These are phyloP conservation scores for Rugonectria rugulosa DNA, from an alignment of 2,329 filamentous ascomycete genomes.

Conservation along the genomic window DNA sequence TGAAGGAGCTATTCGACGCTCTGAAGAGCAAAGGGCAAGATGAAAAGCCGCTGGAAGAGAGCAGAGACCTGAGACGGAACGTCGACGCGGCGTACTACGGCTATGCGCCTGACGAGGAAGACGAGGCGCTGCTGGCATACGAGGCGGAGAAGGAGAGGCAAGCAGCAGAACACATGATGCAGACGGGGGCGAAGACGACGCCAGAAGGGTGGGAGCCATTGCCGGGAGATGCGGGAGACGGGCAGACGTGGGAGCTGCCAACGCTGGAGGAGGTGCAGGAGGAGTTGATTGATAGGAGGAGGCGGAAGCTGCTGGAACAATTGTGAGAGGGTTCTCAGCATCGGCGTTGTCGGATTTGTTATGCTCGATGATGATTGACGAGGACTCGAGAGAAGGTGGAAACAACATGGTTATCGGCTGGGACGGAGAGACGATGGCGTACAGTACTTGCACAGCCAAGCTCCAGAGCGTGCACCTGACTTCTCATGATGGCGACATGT, in stretches of 20 bases:
- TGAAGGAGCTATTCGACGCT: constrained; percentile 94
- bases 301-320: constrained; percentile 85
- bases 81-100: constrained; percentile 97
- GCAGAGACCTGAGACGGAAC: constrained; percentile 74
- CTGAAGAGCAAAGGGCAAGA: constrained; percentile 65
- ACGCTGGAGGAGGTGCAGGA: constrained; percentile 92
- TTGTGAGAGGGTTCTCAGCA: constrained; percentile 56
- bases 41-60: constrained; percentile 70
- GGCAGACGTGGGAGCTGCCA: constrained; percentile 81
- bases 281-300: constrained; percentile 86
- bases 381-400: neutral
- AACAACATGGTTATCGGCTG: neutral
- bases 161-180: constrained; percentile 73
- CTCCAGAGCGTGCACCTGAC: too few relatives aligned
- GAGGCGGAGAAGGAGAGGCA: constrained; percentile 86
- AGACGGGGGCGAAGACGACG: constrained; percentile 61
- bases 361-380: neutral
- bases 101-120: constrained; percentile 91
- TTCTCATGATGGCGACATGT: too few relatives aligned
- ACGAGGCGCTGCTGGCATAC: constrained; percentile 79
- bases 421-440: too few relatives aligned
- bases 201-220: constrained; percentile 82
- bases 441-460: too few relatives aligned
- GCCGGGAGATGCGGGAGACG: constrained; percentile 87
- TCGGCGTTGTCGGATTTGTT: neutral